Base-by-base conservation (phyloP, 257 asterid species). In the Primulina eburnea region DNA sequence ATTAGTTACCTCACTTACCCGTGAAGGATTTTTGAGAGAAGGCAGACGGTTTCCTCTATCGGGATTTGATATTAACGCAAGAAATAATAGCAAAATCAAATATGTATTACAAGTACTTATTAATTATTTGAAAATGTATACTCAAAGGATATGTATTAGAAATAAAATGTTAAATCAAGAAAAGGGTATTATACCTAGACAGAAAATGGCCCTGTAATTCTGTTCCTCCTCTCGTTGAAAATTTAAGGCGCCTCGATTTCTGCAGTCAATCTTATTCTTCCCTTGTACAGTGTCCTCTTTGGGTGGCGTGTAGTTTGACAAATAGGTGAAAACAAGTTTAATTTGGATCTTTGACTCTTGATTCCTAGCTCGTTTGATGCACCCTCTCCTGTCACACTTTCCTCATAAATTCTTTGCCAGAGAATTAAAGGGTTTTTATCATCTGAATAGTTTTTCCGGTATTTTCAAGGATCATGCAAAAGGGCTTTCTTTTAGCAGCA, bases 191-290 rank as follows among this genome's bases (percentile, higher is more conserved):
- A 78, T 85, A 82, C 90, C 90, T 79, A 81, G 83, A 64, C 43
- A 77, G 87, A 71, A 83, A 74, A 77, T 77, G 55, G 58, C 67
- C 34, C 68, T 70, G 78, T 62, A 72, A 74, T 75, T 47, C 74
- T 74, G 74, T 38, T 57, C 37, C 37, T 69, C 30, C 69, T 63
- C 82, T 74, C 77, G 69, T 77, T 81, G 76, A 79, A 79, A 79
- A 76, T 72, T 78, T 58, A 61, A 83, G 73, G 76, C 78, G 83
- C 91, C 96, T 90, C 87, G 95, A 70, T 80, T 76, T 80, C 80
- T 86, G 92, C 83, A 85, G 95, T 89, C 95, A 89, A 89, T 85
- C 76, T 62, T 74, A 71, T 64, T 72, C 72, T 30, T 30, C 55
- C 37, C 30, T 58, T 66, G 80, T 69, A 69, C 82, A 62, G 80